Evolutionary conservation across 768 basidiomycete species (phyloP).

Genomic region (Pisolithus microcarpus): DNA sequence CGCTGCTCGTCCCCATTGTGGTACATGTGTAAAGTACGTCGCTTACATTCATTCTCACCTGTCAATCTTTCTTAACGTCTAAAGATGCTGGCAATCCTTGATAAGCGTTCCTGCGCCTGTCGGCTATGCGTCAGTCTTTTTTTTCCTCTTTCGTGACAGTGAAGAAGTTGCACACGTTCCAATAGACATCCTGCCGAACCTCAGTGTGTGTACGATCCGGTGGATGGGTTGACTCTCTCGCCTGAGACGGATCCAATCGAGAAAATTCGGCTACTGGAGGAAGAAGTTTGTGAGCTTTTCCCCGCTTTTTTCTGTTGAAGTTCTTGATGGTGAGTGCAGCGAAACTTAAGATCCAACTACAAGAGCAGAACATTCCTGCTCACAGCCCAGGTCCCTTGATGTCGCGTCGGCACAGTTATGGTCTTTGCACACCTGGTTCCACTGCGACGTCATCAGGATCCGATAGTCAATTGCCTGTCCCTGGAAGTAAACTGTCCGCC

Average conservation of each 20-base stretch:
- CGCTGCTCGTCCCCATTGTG: conserved; percentile 78
- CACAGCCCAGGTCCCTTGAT: conserved; percentile 18
- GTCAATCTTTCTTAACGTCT: conserved; percentile 7
- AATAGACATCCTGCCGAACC: conserved; percentile 78
- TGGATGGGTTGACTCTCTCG: conserved; percentile 71
- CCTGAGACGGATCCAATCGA: conserved; percentile 74
- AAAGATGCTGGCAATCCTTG: conserved; percentile 72
- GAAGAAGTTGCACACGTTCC: conserved; percentile 6
- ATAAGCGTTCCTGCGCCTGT: conserved; percentile 81
- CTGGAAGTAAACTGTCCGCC: conserved; percentile 4
- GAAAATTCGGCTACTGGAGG: conserved; percentile 70
- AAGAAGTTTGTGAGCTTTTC: conserved; percentile 56
- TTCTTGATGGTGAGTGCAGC: conserved; percentile 33
- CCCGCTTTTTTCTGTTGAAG: conserved; percentile 1
- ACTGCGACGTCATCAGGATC: conserved; percentile 16
- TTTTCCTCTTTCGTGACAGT: background rate
- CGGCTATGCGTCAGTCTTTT: conserved; percentile 63
- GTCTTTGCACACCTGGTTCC: conserved; percentile 15
- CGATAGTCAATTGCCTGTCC: conserved; percentile 7
- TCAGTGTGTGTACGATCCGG: conserved; percentile 79
- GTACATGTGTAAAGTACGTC: conserved; percentile 75
- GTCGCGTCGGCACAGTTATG: conserved; percentile 11
- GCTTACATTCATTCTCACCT: background rate
- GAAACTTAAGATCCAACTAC: conserved; percentile 54
- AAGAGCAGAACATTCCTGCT: conserved; percentile 46